These are phyloP conservation scores for Lanmaoa pseudosensibilis DNA, from an alignment of 768 basidiomycete genomes.

Conservation along the genomic window DNA sequence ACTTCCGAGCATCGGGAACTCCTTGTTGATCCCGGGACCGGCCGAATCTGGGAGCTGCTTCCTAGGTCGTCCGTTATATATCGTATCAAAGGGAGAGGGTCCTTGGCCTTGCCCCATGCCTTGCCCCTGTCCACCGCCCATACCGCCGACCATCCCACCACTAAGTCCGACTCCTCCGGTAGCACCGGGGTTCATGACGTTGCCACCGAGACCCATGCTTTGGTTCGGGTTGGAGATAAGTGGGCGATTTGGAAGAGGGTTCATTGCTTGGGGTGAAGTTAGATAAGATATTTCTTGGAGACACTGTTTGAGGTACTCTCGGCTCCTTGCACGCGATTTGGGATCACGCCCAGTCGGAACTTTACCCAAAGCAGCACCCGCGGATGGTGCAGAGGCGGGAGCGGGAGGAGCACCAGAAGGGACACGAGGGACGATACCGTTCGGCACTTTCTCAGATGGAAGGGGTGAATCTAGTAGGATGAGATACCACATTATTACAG, in stretches of 20 bases:
- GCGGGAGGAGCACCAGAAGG: slow-evolving; percentile 48
- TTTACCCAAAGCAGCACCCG: slow-evolving; percentile 57
- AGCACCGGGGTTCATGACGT: slow-evolving; percentile 18
- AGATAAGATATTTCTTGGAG: slow-evolving; percentile 97
- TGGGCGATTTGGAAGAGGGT: slow-evolving; percentile 89
- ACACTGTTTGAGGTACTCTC: slow-evolving; percentile 99
- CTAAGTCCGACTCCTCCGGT: slow-evolving; percentile 15
- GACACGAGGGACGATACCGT: slow-evolving; percentile 56
- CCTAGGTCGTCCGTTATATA: slow-evolving; percentile 78
- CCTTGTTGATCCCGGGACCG: slow-evolving; percentile 44
- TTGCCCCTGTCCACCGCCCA: slow-evolving; percentile 21
- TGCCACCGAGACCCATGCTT: slow-evolving; percentile 22
- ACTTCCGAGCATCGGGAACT: slow-evolving; percentile 64
- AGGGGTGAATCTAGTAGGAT: slow-evolving; percentile 68
- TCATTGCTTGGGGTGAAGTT: slow-evolving; percentile 96
- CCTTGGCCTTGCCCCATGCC: slow-evolving; percentile 23
- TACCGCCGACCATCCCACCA: slow-evolving; percentile 8
- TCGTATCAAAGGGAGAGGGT: slow-evolving; percentile 62
- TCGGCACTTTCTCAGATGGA: slow-evolving; percentile 64
- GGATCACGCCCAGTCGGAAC: slow-evolving; percentile 85
- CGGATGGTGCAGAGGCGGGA: slow-evolving; percentile 31
- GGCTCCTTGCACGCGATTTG: slow-evolving; percentile 90
- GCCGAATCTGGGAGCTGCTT: slow-evolving; percentile 73
- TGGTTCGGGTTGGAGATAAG: slow-evolving; percentile 52
- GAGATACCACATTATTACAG: slow-evolving; percentile 6